phyloP scores from a whole-genome alignment of 2,329 filamentous ascomycete species.

The Phialemonium atrogriseum region DNA sequence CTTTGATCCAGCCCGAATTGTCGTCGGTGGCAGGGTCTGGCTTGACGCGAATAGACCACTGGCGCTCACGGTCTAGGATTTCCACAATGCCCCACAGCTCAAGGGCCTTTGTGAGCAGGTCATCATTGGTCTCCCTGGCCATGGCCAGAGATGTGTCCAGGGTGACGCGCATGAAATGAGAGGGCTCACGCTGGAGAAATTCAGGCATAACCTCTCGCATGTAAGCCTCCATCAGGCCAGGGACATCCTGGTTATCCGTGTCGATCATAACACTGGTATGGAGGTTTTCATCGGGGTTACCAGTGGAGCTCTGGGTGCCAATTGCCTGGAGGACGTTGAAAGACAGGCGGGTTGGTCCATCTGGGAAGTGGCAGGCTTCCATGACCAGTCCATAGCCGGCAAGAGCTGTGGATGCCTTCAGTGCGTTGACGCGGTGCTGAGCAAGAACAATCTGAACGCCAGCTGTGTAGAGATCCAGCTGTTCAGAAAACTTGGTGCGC shows the following conservation, averaged over 20 bases:
- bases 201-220: slow-evolving; percentile 49
- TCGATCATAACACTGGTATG: slow-evolving; percentile 59
- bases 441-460: slow-evolving; percentile 56
- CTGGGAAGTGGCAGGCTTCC: slow-evolving; percentile 52
- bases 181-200: slow-evolving; percentile 51
- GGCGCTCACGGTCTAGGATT: slow-evolving; percentile 54
- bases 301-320: slow-evolving; percentile 19
- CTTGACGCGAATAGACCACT: slow-evolving; percentile 49
- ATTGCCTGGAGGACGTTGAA: slow-evolving; percentile 34
- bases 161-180: slow-evolving; percentile 50
- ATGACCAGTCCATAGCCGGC: slow-evolving; percentile 41
- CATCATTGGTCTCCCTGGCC: slow-evolving; percentile 41
- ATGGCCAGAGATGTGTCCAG: slow-evolving; percentile 39
- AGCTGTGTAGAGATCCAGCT: slow-evolving; percentile 55
- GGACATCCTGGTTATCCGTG: slow-evolving; percentile 51
- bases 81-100: slow-evolving; percentile 60
- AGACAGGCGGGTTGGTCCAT: slow-evolving; percentile 29
- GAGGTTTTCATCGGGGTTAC: too few species aligned
- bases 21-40: slow-evolving; percentile 31
- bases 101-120: slow-evolving; percentile 47
- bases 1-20: slow-evolving; percentile 43
- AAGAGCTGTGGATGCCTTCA: slow-evolving; percentile 42
- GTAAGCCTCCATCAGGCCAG: slow-evolving; percentile 50
- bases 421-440: slow-evolving; percentile 47
- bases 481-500: slow-evolving; percentile 52